Base-by-base conservation (phyloP, 257 asterid species). In the Plectranthus barbatus region DNA sequence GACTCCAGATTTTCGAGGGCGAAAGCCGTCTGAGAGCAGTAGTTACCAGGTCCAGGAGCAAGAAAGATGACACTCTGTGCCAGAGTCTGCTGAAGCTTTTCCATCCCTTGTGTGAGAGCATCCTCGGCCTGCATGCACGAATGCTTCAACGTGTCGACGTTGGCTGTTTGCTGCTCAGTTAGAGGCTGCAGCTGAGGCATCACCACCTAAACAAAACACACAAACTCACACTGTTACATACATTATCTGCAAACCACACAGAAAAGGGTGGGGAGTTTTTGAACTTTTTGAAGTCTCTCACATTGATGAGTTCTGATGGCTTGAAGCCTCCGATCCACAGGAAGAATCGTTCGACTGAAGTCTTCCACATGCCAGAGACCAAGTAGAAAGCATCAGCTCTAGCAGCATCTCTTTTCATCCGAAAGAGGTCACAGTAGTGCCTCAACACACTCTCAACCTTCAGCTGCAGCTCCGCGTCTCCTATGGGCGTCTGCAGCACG, bases 311-410 rank as follows among this genome's bases (percentile, higher is more conserved):
- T 67, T 87, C 94, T 8, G 97, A 93, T 14, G 99, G 97, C 2
- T 84, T 73, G 70, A 84, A 90, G n/a, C 99, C 99, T 63, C 99
- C 97, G 33, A 93, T 81, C 99, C 97, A 93, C 1, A 84, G 88
- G 78, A 93, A 84, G 54, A 93, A 82, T 1, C 94, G 87, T 81
- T 93, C 97, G 23, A 87, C 85, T 0, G 97, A 68, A 37, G 97
- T 82, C 74, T 78, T 77, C 97, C 97, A 93, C 69, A 76, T 70
- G 40, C 99, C 99, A 3, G 87, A 93, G 6, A 80, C 85, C 52
- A 90, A 67, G 79, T 87, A 90, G 83, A 93, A 90, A 9, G 95
- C 94, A 26, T 93, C 97, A 0, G 75, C 81, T 40, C 81, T 80
- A 13, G 97, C 96, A 0, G 91, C 97, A 0, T 80, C 90, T 39